A percentile compares a stretch with the other conserved stretches of the same genome.
phyloP scores from a whole-genome alignment of 257 asterid genomes.

The Gentiana dahurica region DNA sequence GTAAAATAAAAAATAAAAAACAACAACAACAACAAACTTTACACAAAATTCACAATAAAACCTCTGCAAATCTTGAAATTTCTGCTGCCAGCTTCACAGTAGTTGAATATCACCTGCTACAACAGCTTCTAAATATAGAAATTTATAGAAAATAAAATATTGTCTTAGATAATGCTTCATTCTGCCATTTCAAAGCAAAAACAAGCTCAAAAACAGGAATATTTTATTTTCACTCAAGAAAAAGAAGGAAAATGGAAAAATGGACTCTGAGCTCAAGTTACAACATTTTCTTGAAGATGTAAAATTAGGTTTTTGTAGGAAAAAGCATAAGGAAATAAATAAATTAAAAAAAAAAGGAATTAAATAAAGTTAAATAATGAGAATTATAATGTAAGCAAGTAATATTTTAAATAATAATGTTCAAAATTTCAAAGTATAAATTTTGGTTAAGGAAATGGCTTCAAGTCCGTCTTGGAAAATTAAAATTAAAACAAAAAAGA shows the following conservation, averaged over 20 bases:
- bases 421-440: slow-evolving; percentile 59
- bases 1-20: slow-evolving; percentile 2
- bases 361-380: slow-evolving; percentile 25
- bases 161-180: slow-evolving; percentile 21
- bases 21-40: slow-evolving; percentile 14
- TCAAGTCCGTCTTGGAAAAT: slow-evolving; percentile 83
- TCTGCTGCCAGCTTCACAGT: slow-evolving; percentile 17
- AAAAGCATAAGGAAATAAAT: slow-evolving; percentile 20
- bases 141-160: slow-evolving; percentile 17
- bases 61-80: slow-evolving; percentile 24
- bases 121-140: slow-evolving; percentile 19
- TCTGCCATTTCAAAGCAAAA: slow-evolving; percentile 35
- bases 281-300: slow-evolving; percentile 18
- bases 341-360: slow-evolving; percentile 29
- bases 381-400: slow-evolving; percentile 23
- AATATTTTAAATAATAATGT: slow-evolving; percentile 36
- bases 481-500: slow-evolving; percentile 33
- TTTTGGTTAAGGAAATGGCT: slow-evolving; percentile 75
- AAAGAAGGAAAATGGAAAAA: slow-evolving; percentile 14
- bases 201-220: slow-evolving; percentile 22
- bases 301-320: slow-evolving; percentile 54
- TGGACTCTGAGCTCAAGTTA: slow-evolving; percentile 14
- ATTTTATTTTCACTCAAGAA: slow-evolving; percentile 9
- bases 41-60: slow-evolving; percentile 21
- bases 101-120: slow-evolving; percentile 36